Evolutionary conservation across 805 yeast species (phyloP), one percentile per base, ranked within the genome.

Genomic region (Starmerella apicola): DNA sequence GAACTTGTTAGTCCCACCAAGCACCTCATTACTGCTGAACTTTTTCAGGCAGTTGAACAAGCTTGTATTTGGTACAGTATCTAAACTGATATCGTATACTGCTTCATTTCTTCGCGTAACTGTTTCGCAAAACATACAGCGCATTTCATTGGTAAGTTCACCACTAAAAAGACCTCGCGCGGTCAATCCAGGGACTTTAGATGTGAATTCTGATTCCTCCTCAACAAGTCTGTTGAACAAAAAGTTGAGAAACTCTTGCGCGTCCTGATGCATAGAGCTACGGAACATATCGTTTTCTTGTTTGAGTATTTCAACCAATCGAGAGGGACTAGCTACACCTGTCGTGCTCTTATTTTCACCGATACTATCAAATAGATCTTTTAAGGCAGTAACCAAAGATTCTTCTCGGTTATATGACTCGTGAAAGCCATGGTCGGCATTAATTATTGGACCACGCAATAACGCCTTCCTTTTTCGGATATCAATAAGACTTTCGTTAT

Each of bases 251-350:
- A 91, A 91, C 61, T 91, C 98, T 60, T 91, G 98, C 4, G 97
- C 96, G 65, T 91, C 98, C 57, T 91, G 98, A 58, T 91, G 98
- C 95, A 85, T 86, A 32, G 81, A 76, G 42, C 84, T 78, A 46
- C 94, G 67, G 59, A 91, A 91, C 52, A 88, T 64, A 51, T 77
- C 81, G 56, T 88, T 91, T 49, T 82, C 86, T 41, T 71, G 71
- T 57, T 84, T 88, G 39, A 88, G 64, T 38, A 78, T 78, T 34
- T 75, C 78, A 32, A 91, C 72, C 36, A 91, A 70, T 50, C 72
- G 70, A 22, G 67, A 64, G 0, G 97, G 95, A 1, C 94, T 81
- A 0, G 84, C 86, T 2, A 91, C 82, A 4, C 97, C 97, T 2
- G 72, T 75, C 17, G 70, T 65, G 4, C 79, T 67, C 37, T 63